phyloP scores from a whole-genome alignment of 169 alveolate genomes.

The Amoebophrya sp. region DNA sequence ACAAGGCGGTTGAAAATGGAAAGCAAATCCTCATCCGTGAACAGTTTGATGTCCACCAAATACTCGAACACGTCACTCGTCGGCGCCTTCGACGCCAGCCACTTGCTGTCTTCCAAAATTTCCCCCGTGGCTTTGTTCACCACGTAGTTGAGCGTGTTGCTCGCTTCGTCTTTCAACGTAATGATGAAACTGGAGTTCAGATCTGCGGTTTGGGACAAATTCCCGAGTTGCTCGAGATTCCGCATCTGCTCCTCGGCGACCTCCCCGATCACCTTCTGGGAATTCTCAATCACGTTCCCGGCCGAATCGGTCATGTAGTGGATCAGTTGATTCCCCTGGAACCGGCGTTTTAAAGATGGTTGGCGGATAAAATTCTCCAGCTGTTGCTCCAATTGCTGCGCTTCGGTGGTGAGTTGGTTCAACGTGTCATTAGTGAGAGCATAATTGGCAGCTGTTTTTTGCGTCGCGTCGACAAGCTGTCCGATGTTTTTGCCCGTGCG shows the following conservation, averaged over 20 bases:
- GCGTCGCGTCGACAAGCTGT: neutral
- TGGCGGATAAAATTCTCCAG: neutral
- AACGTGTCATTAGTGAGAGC: too few relatives aligned
- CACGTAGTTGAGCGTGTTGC: neutral
- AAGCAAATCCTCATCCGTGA: neutral
- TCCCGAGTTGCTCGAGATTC: too few relatives aligned
- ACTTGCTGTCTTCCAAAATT: too few relatives aligned
- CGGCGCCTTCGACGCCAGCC: too few relatives aligned
- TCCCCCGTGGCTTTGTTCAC: neutral
- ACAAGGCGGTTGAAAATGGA: neutral
- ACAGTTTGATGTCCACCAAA: neutral
- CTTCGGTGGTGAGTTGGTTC: neutral
- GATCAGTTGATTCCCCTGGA: neutral
- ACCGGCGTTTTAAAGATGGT: neutral
- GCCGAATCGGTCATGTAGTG: neutral
- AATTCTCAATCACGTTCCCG: neutral
- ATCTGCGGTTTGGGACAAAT: too few relatives aligned
- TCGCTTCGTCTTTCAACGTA: neutral
- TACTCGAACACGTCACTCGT: neutral
- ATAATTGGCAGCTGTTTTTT: too few relatives aligned
- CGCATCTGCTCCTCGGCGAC: neutral
- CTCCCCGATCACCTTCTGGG: neutral
- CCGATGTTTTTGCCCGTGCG: neutral
- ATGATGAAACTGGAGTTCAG: neutral
- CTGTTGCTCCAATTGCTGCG: neutral